Evolutionary conservation across 805 yeast species (phyloP).

Genomic region (Wickerhamomyces ciferrii): DNA sequence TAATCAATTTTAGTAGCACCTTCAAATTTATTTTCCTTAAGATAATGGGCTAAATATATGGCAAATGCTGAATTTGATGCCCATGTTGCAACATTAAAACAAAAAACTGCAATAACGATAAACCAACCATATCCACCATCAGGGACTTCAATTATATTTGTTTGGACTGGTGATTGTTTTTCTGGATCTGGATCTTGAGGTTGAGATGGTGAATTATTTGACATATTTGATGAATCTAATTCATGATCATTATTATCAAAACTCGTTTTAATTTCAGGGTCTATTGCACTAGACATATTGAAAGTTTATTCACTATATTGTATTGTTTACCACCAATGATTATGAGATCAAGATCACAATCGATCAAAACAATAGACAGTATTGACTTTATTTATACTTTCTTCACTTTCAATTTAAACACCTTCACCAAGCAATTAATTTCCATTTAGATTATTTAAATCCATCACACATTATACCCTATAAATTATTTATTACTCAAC

Average conservation of each 20-base stretch:
- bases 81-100: slow-evolving; percentile 22
- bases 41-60: slow-evolving; percentile 54
- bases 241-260: not conserved
- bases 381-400: not conserved
- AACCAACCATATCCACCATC: slow-evolving; percentile 26
- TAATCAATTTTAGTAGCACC: slow-evolving; percentile 55
- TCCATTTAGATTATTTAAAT: not conserved
- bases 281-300: too few species aligned
- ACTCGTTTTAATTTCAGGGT: not conserved
- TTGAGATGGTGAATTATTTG: not conserved
- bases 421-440: too few species aligned
- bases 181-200: not conserved
- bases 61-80: slow-evolving; percentile 37
- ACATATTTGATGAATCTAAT: not conserved
- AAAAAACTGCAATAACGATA: slow-evolving; percentile 15
- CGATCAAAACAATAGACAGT: not conserved
- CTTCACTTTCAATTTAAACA: too few species aligned
- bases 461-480: too few species aligned
- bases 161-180: not conserved
- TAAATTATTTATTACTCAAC: too few species aligned
- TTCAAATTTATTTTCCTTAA: slow-evolving; percentile 40
- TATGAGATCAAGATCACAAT: too few species aligned
- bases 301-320: too few species aligned
- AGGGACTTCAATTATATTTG: slow-evolving; percentile 1
- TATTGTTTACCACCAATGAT: too few species aligned